Conservation (phyloP, 768 basidiomycete genomes). For the Lepiota brunneoincarnata region DNA sequence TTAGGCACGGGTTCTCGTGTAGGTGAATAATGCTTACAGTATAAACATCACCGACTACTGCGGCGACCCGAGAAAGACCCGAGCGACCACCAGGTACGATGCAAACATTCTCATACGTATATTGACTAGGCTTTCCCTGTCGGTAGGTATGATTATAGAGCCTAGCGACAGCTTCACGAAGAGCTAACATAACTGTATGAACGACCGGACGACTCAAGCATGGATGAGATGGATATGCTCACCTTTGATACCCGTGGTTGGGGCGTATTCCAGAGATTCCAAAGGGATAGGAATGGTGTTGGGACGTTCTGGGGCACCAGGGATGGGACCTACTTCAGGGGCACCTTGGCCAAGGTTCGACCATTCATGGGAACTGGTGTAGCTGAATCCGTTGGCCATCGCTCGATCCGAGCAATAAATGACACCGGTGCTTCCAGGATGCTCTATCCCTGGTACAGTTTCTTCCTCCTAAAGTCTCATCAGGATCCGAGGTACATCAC, state of each 20-base stretch:
- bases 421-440: constrained; percentile 62
- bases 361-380: constrained; percentile 78
- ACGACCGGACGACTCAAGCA: neutral
- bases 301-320: constrained; percentile 67
- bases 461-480: constrained; percentile 68
- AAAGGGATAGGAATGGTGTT: constrained; percentile 59
- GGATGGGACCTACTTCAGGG: constrained; percentile 84
- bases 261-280: constrained; percentile 87
- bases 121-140: constrained; percentile 75
- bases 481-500: constrained; percentile 5
- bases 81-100: constrained; percentile 94
- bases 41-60: constrained; percentile 89
- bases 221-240: neutral
- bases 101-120: constrained; percentile 90
- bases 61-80: constrained; percentile 86
- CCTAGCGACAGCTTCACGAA: constrained; percentile 87
- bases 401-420: constrained; percentile 92
- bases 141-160: constrained; percentile 90
- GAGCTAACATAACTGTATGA: constrained; percentile 36
- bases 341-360: constrained; percentile 91
- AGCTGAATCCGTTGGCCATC: constrained; percentile 92
- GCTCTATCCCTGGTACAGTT: constrained; percentile 84
- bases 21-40: constrained; percentile 42
- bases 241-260: constrained; percentile 90
- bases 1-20: constrained; percentile 2